Conservation (phyloP, 2,329 filamentous ascomycete genomes). For the Colletotrichum orbiculare region DNA sequence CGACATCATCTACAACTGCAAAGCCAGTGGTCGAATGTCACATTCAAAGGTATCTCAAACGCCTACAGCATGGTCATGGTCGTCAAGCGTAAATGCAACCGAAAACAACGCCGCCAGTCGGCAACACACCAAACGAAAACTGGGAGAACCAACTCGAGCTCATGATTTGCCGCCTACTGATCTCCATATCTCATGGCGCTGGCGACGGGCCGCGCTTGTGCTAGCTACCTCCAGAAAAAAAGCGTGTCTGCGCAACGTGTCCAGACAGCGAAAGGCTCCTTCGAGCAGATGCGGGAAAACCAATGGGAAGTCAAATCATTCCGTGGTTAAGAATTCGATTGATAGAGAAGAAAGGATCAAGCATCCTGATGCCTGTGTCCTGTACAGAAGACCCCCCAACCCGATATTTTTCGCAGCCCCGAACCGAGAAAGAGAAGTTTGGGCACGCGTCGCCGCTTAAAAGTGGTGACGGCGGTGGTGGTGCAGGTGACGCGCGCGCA, state of each 20-base stretch:
- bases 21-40: neutral
- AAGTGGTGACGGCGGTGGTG: constrained; percentile 49
- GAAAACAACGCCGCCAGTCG: constrained; percentile 1
- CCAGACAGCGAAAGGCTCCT: constrained; percentile 32
- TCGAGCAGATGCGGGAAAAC: constrained; percentile 33
- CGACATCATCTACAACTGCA: too few relatives aligned
- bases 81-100: constrained; percentile 17
- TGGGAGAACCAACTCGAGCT: constrained; percentile 20
- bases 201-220: constrained; percentile 27
- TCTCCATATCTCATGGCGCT: constrained; percentile 34
- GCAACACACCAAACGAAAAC: constrained; percentile 9
- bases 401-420: constrained; percentile 19
- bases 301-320: constrained; percentile 35
- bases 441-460: constrained; percentile 17
- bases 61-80: constrained; percentile 28
- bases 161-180: constrained; percentile 35
- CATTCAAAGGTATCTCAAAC: constrained; percentile 35
- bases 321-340: constrained; percentile 19
- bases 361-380: constrained; percentile 31
- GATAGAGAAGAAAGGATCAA: constrained; percentile 19
- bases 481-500: constrained; percentile 48
- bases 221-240: constrained; percentile 37
- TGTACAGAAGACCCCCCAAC: constrained; percentile 19
- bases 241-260: constrained; percentile 29
- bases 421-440: constrained; percentile 11